Conservation (phyloP, 1,284 basidiomycete species). For the Golubevia sp. region DNA sequence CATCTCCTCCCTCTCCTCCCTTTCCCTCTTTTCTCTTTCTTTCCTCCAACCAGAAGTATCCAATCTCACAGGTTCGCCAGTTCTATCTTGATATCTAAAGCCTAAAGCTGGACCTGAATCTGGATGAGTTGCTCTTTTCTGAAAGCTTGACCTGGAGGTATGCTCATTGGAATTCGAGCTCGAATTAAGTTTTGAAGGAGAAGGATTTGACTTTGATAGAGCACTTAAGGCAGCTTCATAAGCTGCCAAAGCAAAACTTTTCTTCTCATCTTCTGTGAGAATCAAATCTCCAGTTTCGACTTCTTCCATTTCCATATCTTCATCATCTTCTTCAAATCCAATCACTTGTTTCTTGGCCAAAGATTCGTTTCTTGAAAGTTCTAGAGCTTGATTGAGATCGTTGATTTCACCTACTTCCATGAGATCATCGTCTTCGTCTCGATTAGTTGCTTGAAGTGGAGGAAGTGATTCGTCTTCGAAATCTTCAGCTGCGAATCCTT, state of each 20-base stretch:
- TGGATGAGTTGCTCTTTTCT: slow-evolving; percentile 1
- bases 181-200: not conserved
- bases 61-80: slow-evolving; percentile 9
- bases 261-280: too few species aligned
- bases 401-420: slow-evolving; percentile 38
- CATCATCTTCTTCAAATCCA: slow-evolving; percentile 4
- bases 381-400: slow-evolving; percentile 35
- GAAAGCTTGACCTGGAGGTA: too few species aligned
- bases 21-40: slow-evolving; percentile 4
- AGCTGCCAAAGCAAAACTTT: not conserved
- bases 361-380: slow-evolving; percentile 18
- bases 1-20: slow-evolving; percentile 2
- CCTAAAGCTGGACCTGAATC: slow-evolving; percentile 6
- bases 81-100: slow-evolving; percentile 6
- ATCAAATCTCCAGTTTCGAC: too few species aligned
- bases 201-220: not conserved
- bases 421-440: slow-evolving; percentile 11
- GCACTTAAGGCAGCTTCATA: not conserved
- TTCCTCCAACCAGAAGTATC: slow-evolving; percentile 5
- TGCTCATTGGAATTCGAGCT: not conserved
- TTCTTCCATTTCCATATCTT: slow-evolving; percentile 20
- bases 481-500: slow-evolving; percentile 1
- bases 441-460: too few species aligned
- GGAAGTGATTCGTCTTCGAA: slow-evolving; percentile 1
- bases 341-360: not conserved